These are phyloP conservation scores for Salvia sclarea DNA, from an alignment of 305 asterid species.

Conservation along the genomic window DNA sequence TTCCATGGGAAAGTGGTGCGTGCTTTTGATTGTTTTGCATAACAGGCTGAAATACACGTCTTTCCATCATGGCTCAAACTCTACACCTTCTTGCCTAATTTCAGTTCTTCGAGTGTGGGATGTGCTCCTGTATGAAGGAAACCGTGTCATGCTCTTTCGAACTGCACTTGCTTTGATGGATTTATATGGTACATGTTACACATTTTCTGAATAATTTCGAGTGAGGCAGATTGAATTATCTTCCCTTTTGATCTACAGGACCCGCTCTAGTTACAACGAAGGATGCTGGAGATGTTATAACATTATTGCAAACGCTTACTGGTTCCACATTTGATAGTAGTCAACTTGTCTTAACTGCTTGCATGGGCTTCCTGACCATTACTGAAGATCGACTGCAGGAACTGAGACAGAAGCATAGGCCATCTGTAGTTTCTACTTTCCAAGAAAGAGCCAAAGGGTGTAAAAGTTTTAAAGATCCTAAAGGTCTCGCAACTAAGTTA, in stretches of 20 bases:
- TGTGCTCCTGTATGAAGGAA: constrained; percentile 88
- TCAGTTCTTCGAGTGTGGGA: constrained; percentile 94
- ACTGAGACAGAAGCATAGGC: constrained; percentile 75
- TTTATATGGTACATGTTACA: constrained; percentile 61
- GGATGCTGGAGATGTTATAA: constrained; percentile 88
- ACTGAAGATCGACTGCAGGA: constrained; percentile 67
- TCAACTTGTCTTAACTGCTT: constrained; percentile 91
- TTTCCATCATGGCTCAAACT: constrained; percentile 1
- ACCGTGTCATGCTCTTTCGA: constrained; percentile 88
- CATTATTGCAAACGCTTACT: constrained; percentile 70
- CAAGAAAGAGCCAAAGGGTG: constrained; percentile 70
- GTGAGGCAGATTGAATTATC: constrained; percentile 27
- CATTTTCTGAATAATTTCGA: constrained; percentile 5
- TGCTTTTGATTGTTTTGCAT: constrained; percentile 18
- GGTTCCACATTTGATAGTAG: constrained; percentile 93
- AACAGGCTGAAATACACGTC: constrained; percentile 3
- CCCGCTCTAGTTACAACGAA: constrained; percentile 80
- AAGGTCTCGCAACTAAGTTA: constrained; percentile 79
- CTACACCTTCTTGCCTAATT: constrained; percentile 28
- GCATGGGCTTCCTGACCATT: constrained; percentile 73
- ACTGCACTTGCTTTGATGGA: constrained; percentile 92
- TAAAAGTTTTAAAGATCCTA: constrained; percentile 56
- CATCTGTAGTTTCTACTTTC: constrained; percentile 55
- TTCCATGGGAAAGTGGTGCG: constrained; percentile 98
- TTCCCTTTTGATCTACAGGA: constrained; percentile 47